Evolutionary conservation across 306 rosid species (phyloP), one percentile per base, ranked within the genome.

Genomic region (Quillaja saponaria): DNA sequence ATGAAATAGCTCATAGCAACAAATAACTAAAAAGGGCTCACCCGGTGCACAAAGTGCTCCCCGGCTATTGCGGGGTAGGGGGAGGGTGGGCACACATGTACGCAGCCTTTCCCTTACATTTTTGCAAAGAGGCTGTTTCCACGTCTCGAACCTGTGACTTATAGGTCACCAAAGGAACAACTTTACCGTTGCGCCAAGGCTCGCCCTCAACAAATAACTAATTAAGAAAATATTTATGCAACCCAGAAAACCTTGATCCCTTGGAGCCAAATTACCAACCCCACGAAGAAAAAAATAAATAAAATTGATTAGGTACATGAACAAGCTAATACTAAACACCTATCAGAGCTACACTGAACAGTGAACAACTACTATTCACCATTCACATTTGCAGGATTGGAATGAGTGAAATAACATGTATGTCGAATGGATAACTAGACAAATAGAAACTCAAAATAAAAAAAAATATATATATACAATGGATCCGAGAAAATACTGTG

Each of bases 401-500:
- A 48, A 49, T 62, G 4, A 53, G 54, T 35, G 40, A 38, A 7
- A 5, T 34, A 18, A 38, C 15, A 69, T 10, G 54, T 17, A 13
- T 64, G 25, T 51, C 34, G 34, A 6, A 6, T 0, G 60, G 31
- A 64, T 34, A 71, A 49, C 21, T 4, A 55, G 67, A 28, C 37
- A 40, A 2, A 42, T 51, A 4, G 11, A 61, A 48, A 66, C 40
- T 48, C 51, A 28, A n/a, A n/a, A 66, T 50, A 58, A 66, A 44
- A 51, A n/a, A n/a, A n/a, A n/a, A n/a, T n/a, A n/a, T n/a, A n/a
- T n/a, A n/a, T n/a, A 37, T 6, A 10, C 28, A 61, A 14, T n/a
- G 16, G 72, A 81, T 76, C 70, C 31, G 63, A 55, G 34, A 40
- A 61, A 38, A 64, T 49, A 40, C 17, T 21, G 40, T 55, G 16